Percentiles rank a stretch among this genome's conserved stretches.
These are phyloP conservation scores for Neonectria coccinea DNA, from an alignment of 2,329 filamentous ascomycete genomes.

Conservation along the genomic window DNA sequence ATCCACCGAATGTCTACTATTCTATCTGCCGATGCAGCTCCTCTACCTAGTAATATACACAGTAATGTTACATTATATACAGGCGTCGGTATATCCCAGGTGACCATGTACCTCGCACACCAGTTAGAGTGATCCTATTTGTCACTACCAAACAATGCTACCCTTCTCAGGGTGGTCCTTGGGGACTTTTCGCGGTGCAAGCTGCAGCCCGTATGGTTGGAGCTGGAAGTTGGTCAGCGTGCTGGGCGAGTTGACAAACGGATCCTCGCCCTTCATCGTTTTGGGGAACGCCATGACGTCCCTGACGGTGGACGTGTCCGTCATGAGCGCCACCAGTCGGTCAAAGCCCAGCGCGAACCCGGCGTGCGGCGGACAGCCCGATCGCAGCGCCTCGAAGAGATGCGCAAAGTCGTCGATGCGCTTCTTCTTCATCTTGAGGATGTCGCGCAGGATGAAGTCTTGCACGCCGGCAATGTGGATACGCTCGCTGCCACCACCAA, in stretches of 20 bases:
- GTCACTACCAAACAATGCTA: background rate
- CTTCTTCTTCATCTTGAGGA: conserved; percentile 80
- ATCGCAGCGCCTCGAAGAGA: conserved; percentile 81
- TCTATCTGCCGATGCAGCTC: conserved; percentile 23
- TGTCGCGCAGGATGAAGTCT: conserved; percentile 83
- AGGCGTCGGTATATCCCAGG: background rate
- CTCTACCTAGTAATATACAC: conserved; percentile 12
- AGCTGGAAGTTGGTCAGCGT: conserved; percentile 70
- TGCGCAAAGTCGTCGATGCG: conserved; percentile 87
- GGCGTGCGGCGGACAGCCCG: conserved; percentile 94
- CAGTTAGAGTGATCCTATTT: conserved; percentile 13
- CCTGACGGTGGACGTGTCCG: conserved; percentile 79
- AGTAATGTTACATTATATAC: conserved; percentile 32
- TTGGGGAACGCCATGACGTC: conserved; percentile 99
- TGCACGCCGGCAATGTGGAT: conserved; percentile 89
- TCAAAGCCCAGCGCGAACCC: conserved; percentile 95
- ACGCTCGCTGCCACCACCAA: conserved; percentile 92
- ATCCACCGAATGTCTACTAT: background rate
- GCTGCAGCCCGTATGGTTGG: conserved; percentile 59
- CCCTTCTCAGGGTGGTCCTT: background rate
- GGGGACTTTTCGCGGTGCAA: conserved; percentile 22
- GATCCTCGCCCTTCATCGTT: conserved; percentile 88
- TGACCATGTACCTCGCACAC: too few species aligned
- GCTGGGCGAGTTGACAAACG: conserved; percentile 83
- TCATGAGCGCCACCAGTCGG: conserved; percentile 82